Evolutionary conservation across 495 filamentous ascomycete genomes (phyloP), one percentile per base, ranked within the genome.

Genomic region (Daldinia loculata): DNA sequence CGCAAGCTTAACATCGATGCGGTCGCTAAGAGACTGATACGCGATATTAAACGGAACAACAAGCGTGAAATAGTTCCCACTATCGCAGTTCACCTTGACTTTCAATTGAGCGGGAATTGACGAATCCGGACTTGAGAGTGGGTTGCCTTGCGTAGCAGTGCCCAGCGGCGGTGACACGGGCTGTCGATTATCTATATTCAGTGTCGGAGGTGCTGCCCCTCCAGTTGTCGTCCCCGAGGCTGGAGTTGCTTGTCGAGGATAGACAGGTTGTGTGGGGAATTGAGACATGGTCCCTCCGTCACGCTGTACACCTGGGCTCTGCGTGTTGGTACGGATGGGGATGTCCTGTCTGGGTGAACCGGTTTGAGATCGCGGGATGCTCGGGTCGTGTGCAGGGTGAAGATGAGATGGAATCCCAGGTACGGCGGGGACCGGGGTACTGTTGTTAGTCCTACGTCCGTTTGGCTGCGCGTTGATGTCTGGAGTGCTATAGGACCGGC

Each of bases 1-100:
- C 41, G 89, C 90, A 70, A 99, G 86, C 79, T 98, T 98, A 24
- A 92, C 92, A 78, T 98, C 96, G 74, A 99, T 98, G n/a, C 95
- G 93, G 74, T 98, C 94, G 55, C 93, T 92, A 24, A 99, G 84
- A 30, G 92, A 94, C 55, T 94, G 92, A 80, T 96, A 97, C 51
- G 91, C 88, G 74, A 98, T 99, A 74, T 93, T 95, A 82, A 91
- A 95, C 22, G 92, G 89, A 48, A 96, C 95, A 34, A 99, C 94
- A 11, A 99, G 85, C 0, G 94, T 97, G 62, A 98, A 90, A 71
- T 96, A 94, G 64, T 87, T 89, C 17, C 88, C 88, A 56, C 88
- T 89, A 15, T 92, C 91, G 74, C 91, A 95, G 74, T 93, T 92
- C 36, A 99, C 93, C 79, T 94, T 97, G 58, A 97, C 93, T 77